Evolutionary conservation across 106 monocot species (phyloP), one percentile per base, ranked within the genome.

Genomic region (Posidonia australis): DNA sequence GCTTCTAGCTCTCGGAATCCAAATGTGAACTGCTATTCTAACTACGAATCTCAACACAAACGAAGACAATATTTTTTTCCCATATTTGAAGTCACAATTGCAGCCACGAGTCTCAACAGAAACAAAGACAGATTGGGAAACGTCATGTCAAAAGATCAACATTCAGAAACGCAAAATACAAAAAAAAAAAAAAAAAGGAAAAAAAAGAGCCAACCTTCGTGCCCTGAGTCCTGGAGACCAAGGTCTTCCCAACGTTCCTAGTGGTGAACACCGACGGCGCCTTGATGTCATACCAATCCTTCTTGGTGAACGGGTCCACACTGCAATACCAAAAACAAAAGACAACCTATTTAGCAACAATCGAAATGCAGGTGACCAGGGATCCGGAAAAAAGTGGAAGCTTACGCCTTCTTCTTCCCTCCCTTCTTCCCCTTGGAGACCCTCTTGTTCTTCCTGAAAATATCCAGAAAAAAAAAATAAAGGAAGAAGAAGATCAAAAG

Each of bases 281-380:
- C 76, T 89, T 93, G 59, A 93, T 86, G 42, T 93, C 89, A 24
- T 93, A 93, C 93, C 93, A 93, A 44, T 93, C 93, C 81, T 89
- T 93, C 75, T 93, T 93, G 0, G 89, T 5, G 44, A 93, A 93
- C 0, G 93, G 93, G 80, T 89, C 89, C 1, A 26, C 43, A 21
- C 54, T 55, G 54, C n/a, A 55, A 23, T 3, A 54, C 12, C 25
- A 54, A 20, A 54, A 1, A 22, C 51, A 23, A 20, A 24, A 10
- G n/a, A 55, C 54, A 55, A 1, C 20, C 20, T 22, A 22, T 22
- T 54, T 23, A 54, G 22, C 54, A 22, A 22, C 13, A 10, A 0
- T 54, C 54, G 22, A 54, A 23, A 51, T 51, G n/a, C 2, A 51
- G 20, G n/a, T 18, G 12, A 18, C 12, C 18, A 4, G 13, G 24